phyloP scores from a whole-genome alignment of 768 basidiomycete genomes.

The Peribolospora kevripleyi region DNA sequence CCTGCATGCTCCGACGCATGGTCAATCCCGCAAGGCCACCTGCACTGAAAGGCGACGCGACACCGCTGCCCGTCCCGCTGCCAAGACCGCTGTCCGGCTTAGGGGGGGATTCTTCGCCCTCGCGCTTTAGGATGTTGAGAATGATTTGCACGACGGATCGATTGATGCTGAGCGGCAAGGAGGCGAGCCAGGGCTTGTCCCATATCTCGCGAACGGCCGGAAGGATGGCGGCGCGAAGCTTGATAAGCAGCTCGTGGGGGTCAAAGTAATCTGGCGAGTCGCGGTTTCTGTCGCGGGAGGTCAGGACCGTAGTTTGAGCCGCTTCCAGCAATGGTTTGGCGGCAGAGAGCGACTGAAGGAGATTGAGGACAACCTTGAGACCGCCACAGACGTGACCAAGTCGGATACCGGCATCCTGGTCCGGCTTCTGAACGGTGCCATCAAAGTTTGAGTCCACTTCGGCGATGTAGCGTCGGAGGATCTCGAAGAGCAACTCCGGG shows the following conservation, averaged over 20 bases:
- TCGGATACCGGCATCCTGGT: slow-evolving; percentile 25
- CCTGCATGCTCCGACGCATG: slow-evolving; percentile 12
- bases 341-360: slow-evolving; percentile 50
- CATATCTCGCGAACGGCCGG: slow-evolving; percentile 48
- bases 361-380: slow-evolving; percentile 45
- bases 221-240: slow-evolving; percentile 41
- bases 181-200: slow-evolving; percentile 56
- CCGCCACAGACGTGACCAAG: slow-evolving; percentile 54
- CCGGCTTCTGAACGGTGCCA: slow-evolving; percentile 17
- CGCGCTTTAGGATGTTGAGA: slow-evolving; percentile 54
- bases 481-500: slow-evolving; percentile 36
- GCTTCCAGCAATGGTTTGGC: slow-evolving; percentile 65
- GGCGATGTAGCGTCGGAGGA: slow-evolving; percentile 32
- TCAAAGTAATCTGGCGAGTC: slow-evolving; percentile 42
- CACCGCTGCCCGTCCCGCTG: background rate
- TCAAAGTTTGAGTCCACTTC: slow-evolving; percentile 30
- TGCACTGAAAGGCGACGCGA: background rate
- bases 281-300: slow-evolving; percentile 45
- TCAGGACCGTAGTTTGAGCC: slow-evolving; percentile 46
- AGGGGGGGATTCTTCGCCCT: slow-evolving; percentile 40
- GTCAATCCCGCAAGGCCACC: background rate
- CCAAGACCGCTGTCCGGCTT: background rate
- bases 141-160: slow-evolving; percentile 51
- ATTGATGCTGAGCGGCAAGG: slow-evolving; percentile 45
- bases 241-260: slow-evolving; percentile 64